Percentiles rank a stretch among this genome's conserved stretches.
Conservation (phyloP, 164 flowering plant genomes). For the Litsea cubeba region DNA sequence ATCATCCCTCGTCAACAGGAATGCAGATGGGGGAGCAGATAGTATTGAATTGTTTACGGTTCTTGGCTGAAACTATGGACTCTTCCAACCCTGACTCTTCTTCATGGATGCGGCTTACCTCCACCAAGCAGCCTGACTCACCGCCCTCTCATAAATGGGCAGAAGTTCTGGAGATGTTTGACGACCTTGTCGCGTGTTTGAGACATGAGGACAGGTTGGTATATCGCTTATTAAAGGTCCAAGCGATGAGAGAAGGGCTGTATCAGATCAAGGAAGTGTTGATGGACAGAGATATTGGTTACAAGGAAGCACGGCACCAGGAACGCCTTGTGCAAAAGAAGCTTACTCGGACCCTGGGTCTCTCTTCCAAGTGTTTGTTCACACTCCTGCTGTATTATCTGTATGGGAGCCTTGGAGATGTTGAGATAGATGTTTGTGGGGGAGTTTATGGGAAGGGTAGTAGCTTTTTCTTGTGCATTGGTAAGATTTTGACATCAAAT, state of each 20-base stretch:
- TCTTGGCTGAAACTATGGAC: constrained; percentile 35
- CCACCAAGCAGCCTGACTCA: constrained; percentile 28
- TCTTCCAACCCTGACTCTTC: constrained; percentile 42
- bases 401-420: constrained; percentile 45
- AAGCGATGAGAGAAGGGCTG: constrained; percentile 83
- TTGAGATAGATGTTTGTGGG: constrained; percentile 72
- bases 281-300: constrained; percentile 61
- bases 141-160: constrained; percentile 47
- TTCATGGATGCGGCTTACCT: constrained; percentile 74
- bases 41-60: constrained; percentile 41
- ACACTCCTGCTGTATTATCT: constrained; percentile 69
- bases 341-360: constrained; percentile 54
- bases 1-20: constrained; percentile 19
- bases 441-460: constrained; percentile 34
- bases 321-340: constrained; percentile 75
- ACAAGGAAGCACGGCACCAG: constrained; percentile 57
- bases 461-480: constrained; percentile 50
- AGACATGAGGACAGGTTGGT: constrained; percentile 30
- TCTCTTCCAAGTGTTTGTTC: constrained; percentile 73
- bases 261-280: constrained; percentile 72
- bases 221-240: constrained; percentile 49
- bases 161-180: constrained; percentile 50
- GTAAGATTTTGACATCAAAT: constrained; percentile 64
- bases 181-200: constrained; percentile 53
- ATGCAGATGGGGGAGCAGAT: constrained; percentile 56